Evolutionary conservation across 176 grass and related monocot genomes (phyloP).

Genomic region (Zizania latifolia): DNA sequence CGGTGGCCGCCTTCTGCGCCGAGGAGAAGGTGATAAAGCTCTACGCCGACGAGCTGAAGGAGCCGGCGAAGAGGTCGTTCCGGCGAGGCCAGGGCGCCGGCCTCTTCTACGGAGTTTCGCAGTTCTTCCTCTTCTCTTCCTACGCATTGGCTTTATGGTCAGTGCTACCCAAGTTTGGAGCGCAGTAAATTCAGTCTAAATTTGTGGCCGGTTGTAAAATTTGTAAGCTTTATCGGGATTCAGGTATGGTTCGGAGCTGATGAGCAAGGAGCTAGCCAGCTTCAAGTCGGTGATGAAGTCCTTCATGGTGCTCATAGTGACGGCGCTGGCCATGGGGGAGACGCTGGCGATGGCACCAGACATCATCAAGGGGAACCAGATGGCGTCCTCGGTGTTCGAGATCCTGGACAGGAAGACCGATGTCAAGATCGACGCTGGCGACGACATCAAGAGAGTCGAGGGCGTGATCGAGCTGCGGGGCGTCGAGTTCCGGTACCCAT

Average conservation of each 20-base stretch:
- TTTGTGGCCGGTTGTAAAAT: background rate
- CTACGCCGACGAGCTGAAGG: constrained; percentile 66
- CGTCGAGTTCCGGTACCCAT: constrained; percentile 76
- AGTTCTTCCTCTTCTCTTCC: constrained; percentile 92
- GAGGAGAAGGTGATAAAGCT: constrained; percentile 93
- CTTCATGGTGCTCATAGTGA: constrained; percentile 95
- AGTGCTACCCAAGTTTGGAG: background rate
- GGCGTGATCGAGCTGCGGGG: constrained; percentile 68
- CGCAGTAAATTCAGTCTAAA: background rate
- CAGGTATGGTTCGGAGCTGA: constrained; percentile 90
- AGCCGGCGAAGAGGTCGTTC: constrained; percentile 71
- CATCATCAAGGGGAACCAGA: constrained; percentile 96
- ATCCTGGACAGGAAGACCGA: constrained; percentile 85
- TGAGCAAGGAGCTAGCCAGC: constrained; percentile 70
- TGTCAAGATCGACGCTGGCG: constrained; percentile 51
- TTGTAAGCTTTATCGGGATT: background rate
- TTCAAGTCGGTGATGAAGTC: constrained; percentile 96
- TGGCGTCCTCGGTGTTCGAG: constrained; percentile 87
- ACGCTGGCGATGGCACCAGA: constrained; percentile 79
- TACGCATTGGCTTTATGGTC: constrained; percentile 86
- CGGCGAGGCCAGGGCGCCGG: constrained; percentile 84
- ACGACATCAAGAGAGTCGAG: constrained; percentile 63
- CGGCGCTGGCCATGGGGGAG: constrained; percentile 83
- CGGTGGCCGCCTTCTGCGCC: constrained; percentile 86
- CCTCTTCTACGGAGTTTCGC: constrained; percentile 83